Base-by-base conservation (phyloP, 2,329 filamentous ascomycete genomes). In the Diaporthe citriasiana region DNA sequence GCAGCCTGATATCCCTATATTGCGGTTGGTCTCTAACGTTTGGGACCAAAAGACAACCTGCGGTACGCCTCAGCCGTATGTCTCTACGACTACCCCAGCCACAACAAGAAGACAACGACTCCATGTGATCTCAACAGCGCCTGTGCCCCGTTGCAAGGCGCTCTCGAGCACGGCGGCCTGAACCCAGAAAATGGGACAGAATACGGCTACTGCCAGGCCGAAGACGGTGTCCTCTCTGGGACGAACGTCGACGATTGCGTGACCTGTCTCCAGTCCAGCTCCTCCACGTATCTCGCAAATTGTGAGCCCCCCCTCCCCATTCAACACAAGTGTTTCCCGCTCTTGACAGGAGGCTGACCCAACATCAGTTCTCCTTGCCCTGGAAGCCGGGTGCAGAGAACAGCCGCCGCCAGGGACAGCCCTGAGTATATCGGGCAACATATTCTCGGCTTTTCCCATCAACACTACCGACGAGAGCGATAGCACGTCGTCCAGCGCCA, bases 311-410 rank as follows among this genome's bases (percentile, higher is more conserved):
- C 27, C 60, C 5, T 2, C 22, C 8, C 13, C 12, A 15, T 40
- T 10, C 17, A 70, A 3, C n/a, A 6, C 1, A n/a, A n/a, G n/a
- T n/a, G n/a, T n/a, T n/a, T n/a, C n/a, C n/a, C n/a, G n/a, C n/a
- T 10, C 15, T 13, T 17, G 9, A 66, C 76, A 78, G 56, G 75
- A 71, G 22, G 68, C 77, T 80, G 35, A 75, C 69, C 17, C 8
- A 7, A 59, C 8, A 42, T 2, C 57, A 89, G 87, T 89, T 76
- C 77, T 89, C 71, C 81, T 83, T 1, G 86, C 86, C 0, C 80
- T 90, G 0, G 78, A 84, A 17, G 87, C 85, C 0, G 88, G 86
- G 0, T 90, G 88, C 59, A 70, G 85, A 10, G 87, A 89, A 42
- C 78, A 82, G 3, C 87, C 87, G 0, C 40, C 79, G 0, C 40